These are phyloP conservation scores for Leccinum cinnamomeum DNA, from an alignment of 1,284 basidiomycete genomes.

Conservation along the genomic window DNA sequence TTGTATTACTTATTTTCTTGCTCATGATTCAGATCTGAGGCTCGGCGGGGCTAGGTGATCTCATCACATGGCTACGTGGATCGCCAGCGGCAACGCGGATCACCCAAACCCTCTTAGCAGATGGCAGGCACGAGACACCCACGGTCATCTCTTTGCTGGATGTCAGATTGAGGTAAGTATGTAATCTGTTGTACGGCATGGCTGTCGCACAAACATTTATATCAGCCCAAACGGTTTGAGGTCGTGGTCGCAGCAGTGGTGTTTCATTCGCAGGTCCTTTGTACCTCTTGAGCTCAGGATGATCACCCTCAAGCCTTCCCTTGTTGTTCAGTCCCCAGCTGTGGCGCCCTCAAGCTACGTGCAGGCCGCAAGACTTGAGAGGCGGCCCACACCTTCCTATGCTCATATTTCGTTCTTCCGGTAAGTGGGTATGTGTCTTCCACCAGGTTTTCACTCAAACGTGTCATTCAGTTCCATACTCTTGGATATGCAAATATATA, in stretches of 20 bases:
- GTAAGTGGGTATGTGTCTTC: constrained; percentile 30
- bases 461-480: constrained; percentile 48
- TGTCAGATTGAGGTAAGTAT: constrained; percentile 21
- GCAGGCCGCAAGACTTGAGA: constrained; percentile 23
- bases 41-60: background rate
- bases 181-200: constrained; percentile 25
- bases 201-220: constrained; percentile 19
- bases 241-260: background rate
- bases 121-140: constrained; percentile 7
- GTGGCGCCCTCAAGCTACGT: constrained; percentile 28
- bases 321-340: constrained; percentile 22
- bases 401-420: constrained; percentile 49
- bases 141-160: constrained; percentile 9
- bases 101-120: constrained; percentile 2
- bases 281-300: constrained; percentile 17
- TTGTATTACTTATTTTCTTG: background rate
- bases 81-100: background rate
- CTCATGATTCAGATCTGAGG: background rate
- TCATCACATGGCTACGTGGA: constrained; percentile 20
- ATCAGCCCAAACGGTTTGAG: constrained; percentile 12
- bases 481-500: constrained; percentile 60
- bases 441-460: background rate
- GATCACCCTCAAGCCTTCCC: constrained; percentile 24
- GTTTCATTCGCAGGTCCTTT: background rate
- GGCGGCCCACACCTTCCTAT: constrained; percentile 20